Evolutionary conservation across 805 yeast genomes (phyloP).

Genomic region (Suhomyces pyralidae): DNA sequence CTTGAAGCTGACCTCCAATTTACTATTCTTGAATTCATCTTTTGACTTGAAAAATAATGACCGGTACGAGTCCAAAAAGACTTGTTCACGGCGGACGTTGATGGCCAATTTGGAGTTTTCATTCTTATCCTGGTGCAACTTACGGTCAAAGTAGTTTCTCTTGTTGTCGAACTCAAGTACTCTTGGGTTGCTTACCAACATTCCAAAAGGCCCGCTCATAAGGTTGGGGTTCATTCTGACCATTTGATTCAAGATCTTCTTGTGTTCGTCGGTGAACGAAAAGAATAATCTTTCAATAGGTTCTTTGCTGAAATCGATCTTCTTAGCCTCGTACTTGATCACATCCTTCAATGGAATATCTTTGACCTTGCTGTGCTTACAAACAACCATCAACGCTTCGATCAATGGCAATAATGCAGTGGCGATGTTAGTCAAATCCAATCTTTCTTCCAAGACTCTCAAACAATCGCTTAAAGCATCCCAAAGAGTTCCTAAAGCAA

Average conservation of each 20-base stretch:
- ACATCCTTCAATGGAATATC: constrained; percentile 54
- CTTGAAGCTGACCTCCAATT: constrained; percentile 75
- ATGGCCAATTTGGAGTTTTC: constrained; percentile 53
- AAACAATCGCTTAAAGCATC: constrained; percentile 75
- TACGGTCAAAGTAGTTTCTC: constrained; percentile 75
- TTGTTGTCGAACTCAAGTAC: constrained; percentile 94
- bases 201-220: constrained; percentile 93
- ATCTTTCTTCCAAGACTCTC: constrained; percentile 56
- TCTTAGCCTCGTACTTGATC: constrained; percentile 58
- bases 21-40: constrained; percentile 68
- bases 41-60: constrained; percentile 74
- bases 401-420: constrained; percentile 81
- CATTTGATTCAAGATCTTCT: constrained; percentile 85
- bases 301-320: constrained; percentile 65
- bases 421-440: constrained; percentile 53
- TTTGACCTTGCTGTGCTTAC: constrained; percentile 73
- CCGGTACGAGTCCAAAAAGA: constrained; percentile 86
- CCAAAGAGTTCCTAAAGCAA: constrained; percentile 81
- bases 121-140: constrained; percentile 53
- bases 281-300: constrained; percentile 78
- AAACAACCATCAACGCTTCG: constrained; percentile 94
- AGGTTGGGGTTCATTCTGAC: constrained; percentile 85
- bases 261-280: constrained; percentile 84
- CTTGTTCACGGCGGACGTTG: constrained; percentile 81
- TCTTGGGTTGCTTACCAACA: constrained; percentile 82